Conservation (phyloP, 441 rosid genomes). For the Kokia cookei region DNA sequence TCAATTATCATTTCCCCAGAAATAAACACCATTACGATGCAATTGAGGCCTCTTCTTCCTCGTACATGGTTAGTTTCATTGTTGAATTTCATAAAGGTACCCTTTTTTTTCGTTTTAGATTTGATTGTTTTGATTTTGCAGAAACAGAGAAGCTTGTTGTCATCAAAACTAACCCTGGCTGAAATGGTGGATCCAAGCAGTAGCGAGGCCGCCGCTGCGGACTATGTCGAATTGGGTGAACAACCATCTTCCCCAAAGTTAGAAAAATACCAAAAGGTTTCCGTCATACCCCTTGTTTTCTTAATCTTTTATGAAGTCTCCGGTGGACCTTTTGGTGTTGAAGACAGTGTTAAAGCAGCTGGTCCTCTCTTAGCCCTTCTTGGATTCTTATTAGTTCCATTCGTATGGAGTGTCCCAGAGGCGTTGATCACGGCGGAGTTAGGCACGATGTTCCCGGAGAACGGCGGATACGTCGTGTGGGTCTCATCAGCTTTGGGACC, state of each 20-base stretch:
- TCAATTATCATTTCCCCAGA: neutral
- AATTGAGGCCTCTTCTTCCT: neutral
- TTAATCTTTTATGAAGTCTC: constrained; percentile 53
- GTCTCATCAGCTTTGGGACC: constrained; percentile 49
- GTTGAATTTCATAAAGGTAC: neutral
- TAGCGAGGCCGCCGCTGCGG: constrained; percentile 5
- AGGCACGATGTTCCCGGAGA: constrained; percentile 53
- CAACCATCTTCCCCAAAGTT: constrained; percentile 18
- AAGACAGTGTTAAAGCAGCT: constrained; percentile 36
- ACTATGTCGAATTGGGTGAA: constrained; percentile 32
- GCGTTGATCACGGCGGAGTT: constrained; percentile 45
- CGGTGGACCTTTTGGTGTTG: constrained; percentile 52
- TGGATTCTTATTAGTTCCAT: constrained; percentile 37
- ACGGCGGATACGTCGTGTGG: constrained; percentile 48
- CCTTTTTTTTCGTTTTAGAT: neutral
- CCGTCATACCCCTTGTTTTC: constrained; percentile 43
- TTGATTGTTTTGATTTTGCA: constrained; percentile 17
- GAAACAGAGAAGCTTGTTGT: constrained; percentile 25
- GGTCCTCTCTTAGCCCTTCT: constrained; percentile 44
- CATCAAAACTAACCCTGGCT: constrained; percentile 10
- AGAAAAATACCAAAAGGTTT: constrained; percentile 29
- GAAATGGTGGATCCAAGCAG: constrained; percentile 18
- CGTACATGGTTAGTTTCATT: constrained; percentile 3
- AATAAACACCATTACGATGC: neutral
- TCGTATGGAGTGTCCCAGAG: constrained; percentile 48